Evolutionary conservation across 2,329 filamentous ascomycete genomes (phyloP).

Genomic region (Hypocrella siamensis): DNA sequence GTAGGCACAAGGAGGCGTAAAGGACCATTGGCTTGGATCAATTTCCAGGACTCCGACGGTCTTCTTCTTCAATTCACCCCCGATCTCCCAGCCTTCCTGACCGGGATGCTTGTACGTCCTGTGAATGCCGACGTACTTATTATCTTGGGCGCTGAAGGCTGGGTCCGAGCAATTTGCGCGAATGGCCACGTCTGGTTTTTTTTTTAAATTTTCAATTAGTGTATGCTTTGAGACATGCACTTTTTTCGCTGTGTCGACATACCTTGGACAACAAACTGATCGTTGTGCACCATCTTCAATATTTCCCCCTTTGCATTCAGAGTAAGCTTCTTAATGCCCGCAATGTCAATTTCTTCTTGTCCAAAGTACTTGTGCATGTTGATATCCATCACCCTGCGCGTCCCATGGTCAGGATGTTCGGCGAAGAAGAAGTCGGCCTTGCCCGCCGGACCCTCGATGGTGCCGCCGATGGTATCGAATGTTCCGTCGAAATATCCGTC

Average conservation of each 20-base stretch:
- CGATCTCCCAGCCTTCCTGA: background rate
- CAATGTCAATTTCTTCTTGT: background rate
- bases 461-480: background rate
- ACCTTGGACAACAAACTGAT: background rate
- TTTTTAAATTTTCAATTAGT: too few species aligned
- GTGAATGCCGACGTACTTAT: background rate
- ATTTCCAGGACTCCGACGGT: background rate
- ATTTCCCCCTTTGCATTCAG: background rate
- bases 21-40: background rate
- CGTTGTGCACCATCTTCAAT: background rate
- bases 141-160: background rate
- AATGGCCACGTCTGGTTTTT: background rate
- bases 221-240: too few species aligned
- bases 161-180: background rate
- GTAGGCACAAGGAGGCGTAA: background rate
- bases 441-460: background rate
- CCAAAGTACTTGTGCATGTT: background rate
- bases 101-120: background rate
- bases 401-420: background rate
- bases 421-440: background rate
- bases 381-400: background rate
- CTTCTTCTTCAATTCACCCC: background rate
- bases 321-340: background rate
- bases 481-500: background rate
- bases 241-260: background rate